Evolutionary conservation across 2,329 filamentous ascomycete species (phyloP).

Genomic region (Phaeophleospora eucalypticola): DNA sequence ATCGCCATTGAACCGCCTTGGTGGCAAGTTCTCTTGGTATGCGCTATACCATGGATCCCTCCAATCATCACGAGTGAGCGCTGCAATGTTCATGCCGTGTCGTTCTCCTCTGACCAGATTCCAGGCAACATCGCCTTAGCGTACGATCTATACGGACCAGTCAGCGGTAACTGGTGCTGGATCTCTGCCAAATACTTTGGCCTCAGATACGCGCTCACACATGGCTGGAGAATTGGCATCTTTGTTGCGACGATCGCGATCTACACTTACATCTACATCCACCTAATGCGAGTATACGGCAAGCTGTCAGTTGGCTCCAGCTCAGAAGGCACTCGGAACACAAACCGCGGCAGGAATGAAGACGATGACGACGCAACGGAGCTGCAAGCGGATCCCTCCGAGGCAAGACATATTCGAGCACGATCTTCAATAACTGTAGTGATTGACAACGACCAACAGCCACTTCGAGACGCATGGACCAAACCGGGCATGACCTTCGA

Average conservation of each 20-base stretch:
- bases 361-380: slow-evolving; percentile 1
- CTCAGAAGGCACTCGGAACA: neutral
- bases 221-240: slow-evolving; percentile 46
- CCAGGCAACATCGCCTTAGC: slow-evolving; percentile 27
- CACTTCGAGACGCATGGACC: neutral
- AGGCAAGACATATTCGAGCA: neutral
- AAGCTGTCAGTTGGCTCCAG: slow-evolving; percentile 3
- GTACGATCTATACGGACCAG: slow-evolving; percentile 34
- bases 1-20: slow-evolving; percentile 30
- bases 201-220: slow-evolving; percentile 44
- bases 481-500: neutral
- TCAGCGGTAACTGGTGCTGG: slow-evolving; percentile 50
- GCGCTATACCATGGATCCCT: slow-evolving; percentile 40
- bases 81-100: neutral
- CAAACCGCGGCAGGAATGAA: slow-evolving; percentile 2
- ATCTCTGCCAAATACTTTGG: slow-evolving; percentile 35
- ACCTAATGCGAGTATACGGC: slow-evolving; percentile 27
- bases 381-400: neutral
- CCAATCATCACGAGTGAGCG: slow-evolving; percentile 37
- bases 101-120: no score
- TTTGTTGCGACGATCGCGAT: slow-evolving; percentile 40
- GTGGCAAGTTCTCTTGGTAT: slow-evolving; percentile 33
- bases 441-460: neutral
- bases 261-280: slow-evolving; percentile 43
- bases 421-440: neutral